A percentile compares a stretch with the other conserved stretches of the same genome.
Conservation (phyloP, 2,329 filamentous ascomycete genomes). For the Penicillium occitanis region DNA sequence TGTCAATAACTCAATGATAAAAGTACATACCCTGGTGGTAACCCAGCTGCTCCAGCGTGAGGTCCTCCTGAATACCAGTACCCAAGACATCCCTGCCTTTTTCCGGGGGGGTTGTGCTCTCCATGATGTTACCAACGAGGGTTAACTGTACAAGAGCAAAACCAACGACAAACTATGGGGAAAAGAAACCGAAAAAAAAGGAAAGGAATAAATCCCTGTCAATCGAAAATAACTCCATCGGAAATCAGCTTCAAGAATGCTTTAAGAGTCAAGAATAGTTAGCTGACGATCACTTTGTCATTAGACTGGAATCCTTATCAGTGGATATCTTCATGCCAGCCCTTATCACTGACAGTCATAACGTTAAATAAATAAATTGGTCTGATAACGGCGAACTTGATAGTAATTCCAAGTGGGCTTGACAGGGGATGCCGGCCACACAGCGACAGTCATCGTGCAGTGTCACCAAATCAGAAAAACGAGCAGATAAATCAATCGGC, state of each 20-base stretch:
- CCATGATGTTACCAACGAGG: not conserved
- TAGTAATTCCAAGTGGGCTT: not conserved
- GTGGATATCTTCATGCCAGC: not conserved
- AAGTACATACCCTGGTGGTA: slow-evolving; percentile 19
- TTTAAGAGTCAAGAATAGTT: not conserved
- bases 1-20: not conserved
- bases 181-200: not conserved
- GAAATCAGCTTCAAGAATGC: not conserved
- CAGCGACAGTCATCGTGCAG: not conserved
- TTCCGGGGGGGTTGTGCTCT: not conserved
- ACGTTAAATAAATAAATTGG: not conserved
- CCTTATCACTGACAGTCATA: not conserved
- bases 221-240: not conserved
- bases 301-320: not conserved
- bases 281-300: not conserved
- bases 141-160: not conserved
- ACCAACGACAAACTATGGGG: not conserved
- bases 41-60: slow-evolving; percentile 18
- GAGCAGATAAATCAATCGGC: not conserved
- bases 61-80: slow-evolving; percentile 8
- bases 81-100: slow-evolving; percentile 2
- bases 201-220: not conserved
- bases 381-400: not conserved
- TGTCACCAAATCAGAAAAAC: not conserved
- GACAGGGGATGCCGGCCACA: not conserved